These are phyloP conservation scores for Hylodesmum podocarpum DNA, from an alignment of 306 rosid species.

Conservation along the genomic window DNA sequence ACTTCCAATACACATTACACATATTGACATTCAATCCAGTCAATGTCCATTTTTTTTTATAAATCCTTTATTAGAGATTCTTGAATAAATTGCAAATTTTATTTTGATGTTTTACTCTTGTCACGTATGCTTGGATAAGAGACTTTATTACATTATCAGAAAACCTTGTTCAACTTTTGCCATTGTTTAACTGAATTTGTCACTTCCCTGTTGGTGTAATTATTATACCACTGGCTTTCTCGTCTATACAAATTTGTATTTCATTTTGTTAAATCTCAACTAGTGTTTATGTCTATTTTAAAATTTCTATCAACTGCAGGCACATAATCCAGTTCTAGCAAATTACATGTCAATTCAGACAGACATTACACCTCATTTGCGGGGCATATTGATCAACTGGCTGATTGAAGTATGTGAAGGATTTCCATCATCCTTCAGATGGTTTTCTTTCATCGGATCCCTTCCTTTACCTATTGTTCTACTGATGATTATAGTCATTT, in stretches of 20 bases:
- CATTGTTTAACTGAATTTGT: slow-evolving; percentile 13
- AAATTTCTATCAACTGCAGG: slow-evolving; percentile 49
- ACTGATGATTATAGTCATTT: slow-evolving; percentile 17
- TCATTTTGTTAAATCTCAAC: not conserved
- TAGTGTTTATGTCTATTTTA: slow-evolving; percentile 1
- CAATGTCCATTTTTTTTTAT: not conserved
- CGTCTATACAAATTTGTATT: not conserved
- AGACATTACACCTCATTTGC: slow-evolving; percentile 72
- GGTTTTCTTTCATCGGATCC: not conserved
- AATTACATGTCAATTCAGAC: slow-evolving; percentile 72
- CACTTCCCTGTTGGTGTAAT: not conserved
- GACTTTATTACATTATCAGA: not conserved
- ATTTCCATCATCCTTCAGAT: slow-evolving; percentile 8
- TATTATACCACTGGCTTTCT: not conserved
- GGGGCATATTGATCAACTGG: slow-evolving; percentile 88
- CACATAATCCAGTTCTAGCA: slow-evolving; percentile 50
- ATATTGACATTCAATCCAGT: not conserved
- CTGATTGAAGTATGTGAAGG: slow-evolving; percentile 67
- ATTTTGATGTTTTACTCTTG: not conserved
- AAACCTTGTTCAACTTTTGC: not conserved
- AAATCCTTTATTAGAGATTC: not conserved
- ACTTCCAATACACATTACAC: not conserved
- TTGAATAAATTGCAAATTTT: not conserved
- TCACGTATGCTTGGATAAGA: slow-evolving; percentile 1
- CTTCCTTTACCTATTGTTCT: not conserved